Percentiles rank a stretch among this genome's conserved stretches.
Evolutionary conservation across 371 early-diverging fungal genomes (phyloP).

Genomic region (Nematocida major): DNA sequence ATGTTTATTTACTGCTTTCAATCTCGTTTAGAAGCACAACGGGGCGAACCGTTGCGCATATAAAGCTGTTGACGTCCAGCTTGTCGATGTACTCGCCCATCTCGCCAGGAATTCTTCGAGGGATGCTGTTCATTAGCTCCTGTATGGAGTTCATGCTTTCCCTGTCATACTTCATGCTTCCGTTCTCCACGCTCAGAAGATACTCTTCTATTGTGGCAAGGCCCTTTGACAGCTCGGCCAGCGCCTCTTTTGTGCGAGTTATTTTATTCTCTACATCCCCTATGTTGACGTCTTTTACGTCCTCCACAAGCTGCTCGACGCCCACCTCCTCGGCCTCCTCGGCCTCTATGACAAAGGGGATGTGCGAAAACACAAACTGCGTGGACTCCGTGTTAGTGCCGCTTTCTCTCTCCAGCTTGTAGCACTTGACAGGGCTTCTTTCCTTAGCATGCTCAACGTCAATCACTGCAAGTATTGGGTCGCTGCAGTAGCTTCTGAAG

Average conservation of each 20-base stretch:
- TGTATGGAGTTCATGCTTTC: slow-evolving; percentile 56
- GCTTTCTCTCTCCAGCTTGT: slow-evolving; percentile 68
- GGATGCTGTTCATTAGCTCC: slow-evolving; percentile 58
- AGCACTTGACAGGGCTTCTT: slow-evolving; percentile 64
- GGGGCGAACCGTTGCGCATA: slow-evolving; percentile 21
- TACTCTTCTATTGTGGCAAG: slow-evolving; percentile 55
- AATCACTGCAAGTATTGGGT: slow-evolving; percentile 68
- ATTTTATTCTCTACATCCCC: slow-evolving; percentile 52
- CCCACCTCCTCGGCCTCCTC: slow-evolving; percentile 99
- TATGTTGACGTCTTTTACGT: slow-evolving; percentile 68
- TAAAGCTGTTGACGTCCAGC: slow-evolving; percentile 35
- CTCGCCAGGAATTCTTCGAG: slow-evolving; percentile 36
- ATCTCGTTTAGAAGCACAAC: slow-evolving; percentile 46
- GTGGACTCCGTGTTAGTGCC: slow-evolving; percentile 70
- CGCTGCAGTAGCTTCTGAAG: slow-evolving; percentile 80
- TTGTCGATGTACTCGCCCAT: slow-evolving; percentile 34
- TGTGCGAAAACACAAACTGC: slow-evolving; percentile 75
- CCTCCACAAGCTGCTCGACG: slow-evolving; percentile 93
- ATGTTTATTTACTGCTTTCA: slow-evolving; percentile 21
- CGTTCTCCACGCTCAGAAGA: slow-evolving; percentile 44
- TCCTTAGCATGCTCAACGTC: slow-evolving; percentile 58
- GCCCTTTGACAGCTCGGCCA: slow-evolving; percentile 43
- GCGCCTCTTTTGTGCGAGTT: slow-evolving; percentile 50
- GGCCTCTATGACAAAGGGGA: slow-evolving; percentile 84
- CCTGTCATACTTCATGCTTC: slow-evolving; percentile 25